phyloP scores from a whole-genome alignment of 2,329 filamentous ascomycete species.

The Alternaria postmessia region DNA sequence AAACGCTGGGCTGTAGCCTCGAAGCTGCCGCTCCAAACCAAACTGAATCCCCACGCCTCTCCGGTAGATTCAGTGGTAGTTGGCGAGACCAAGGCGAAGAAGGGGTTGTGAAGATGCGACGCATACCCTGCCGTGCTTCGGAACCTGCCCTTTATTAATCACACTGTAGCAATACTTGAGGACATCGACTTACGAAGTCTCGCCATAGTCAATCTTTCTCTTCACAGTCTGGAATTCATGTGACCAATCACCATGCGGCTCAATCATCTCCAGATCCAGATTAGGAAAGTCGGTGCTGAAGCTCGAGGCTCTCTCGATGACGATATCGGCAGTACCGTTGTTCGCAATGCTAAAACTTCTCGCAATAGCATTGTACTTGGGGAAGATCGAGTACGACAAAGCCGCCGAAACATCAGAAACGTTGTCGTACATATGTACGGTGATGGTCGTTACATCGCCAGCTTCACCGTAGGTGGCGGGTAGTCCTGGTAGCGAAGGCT shows the following conservation, averaged over 20 bases:
- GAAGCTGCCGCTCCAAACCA: constrained; percentile 72
- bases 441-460: constrained; percentile 65
- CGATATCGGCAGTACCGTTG: constrained; percentile 61
- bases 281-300: constrained; percentile 69
- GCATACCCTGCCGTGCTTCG: constrained; percentile 69
- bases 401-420: constrained; percentile 66
- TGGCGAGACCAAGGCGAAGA: constrained; percentile 65
- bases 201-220: constrained; percentile 65
- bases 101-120: constrained; percentile 71
- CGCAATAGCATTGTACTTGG: constrained; percentile 67
- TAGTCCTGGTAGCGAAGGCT: constrained; percentile 64
- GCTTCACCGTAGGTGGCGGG: constrained; percentile 67
- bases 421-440: constrained; percentile 66
- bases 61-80: constrained; percentile 68
- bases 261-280: constrained; percentile 68
- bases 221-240: constrained; percentile 65
- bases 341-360: constrained; percentile 70
- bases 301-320: constrained; percentile 66
- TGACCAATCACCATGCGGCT: constrained; percentile 70
- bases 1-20: constrained; percentile 68
- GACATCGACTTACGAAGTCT: constrained; percentile 36
- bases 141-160: constrained; percentile 57
- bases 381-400: constrained; percentile 70
- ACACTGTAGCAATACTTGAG: not conserved
- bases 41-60: constrained; percentile 70